Percentiles rank a stretch among this genome's conserved stretches.
phyloP scores from a whole-genome alignment of 2,329 filamentous ascomycete species.

The Claviceps sp. region DNA sequence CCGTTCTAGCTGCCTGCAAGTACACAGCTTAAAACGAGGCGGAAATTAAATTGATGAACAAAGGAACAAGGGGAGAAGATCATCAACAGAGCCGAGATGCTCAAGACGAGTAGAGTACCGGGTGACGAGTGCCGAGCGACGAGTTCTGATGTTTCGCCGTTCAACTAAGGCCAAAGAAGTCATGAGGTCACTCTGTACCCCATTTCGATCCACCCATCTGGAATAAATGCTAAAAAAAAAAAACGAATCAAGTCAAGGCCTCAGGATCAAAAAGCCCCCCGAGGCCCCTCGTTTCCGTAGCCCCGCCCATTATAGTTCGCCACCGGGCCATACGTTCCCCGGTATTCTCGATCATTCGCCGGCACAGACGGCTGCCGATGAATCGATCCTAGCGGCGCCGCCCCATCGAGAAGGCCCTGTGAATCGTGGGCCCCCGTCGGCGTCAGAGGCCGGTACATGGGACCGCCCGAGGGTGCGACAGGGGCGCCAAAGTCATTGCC shows the following conservation, averaged over 20 bases:
- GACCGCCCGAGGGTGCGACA: slow-evolving; percentile 14
- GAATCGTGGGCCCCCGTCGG: slow-evolving; percentile 20
- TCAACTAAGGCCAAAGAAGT: not conserved
- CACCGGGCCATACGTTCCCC: slow-evolving; percentile 7
- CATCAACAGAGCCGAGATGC: not conserved
- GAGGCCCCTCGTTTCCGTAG: slow-evolving; percentile 4
- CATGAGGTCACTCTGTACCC: no score
- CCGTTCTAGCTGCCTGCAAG: no score
- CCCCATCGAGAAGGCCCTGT: slow-evolving; percentile 25
- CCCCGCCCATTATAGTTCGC: slow-evolving; percentile 4
- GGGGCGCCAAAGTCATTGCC: slow-evolving; percentile 12
- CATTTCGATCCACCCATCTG: no score
- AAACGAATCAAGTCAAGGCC: no score
- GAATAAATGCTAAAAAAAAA: no score
- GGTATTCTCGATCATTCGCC: slow-evolving; percentile 3
- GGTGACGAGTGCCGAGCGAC: not conserved
- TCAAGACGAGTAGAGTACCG: not conserved
- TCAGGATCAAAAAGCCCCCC: not conserved
- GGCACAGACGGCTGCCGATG: slow-evolving; percentile 8
- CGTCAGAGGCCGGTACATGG: slow-evolving; percentile 25
- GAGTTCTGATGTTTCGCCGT: not conserved
- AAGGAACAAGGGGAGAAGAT: not conserved
- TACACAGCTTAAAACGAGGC: not conserved
- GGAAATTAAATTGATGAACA: not conserved
- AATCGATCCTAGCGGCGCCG: slow-evolving; percentile 25